These are phyloP conservation scores for Priceomyces fermenticarens DNA, from an alignment of 805 yeast species.

Conservation along the genomic window DNA sequence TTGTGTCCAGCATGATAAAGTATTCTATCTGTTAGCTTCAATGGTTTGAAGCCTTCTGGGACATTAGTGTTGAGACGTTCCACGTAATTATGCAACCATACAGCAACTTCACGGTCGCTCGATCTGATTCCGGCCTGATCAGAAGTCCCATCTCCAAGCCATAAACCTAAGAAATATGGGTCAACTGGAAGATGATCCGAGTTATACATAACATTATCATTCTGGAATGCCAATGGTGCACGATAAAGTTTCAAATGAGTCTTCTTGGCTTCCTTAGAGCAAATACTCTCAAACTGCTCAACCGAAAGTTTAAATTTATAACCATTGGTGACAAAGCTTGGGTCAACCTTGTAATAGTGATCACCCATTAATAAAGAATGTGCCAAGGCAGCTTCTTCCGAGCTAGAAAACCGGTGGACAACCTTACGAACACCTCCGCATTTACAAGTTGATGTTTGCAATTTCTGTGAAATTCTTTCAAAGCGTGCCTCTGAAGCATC, in stretches of 20 bases:
- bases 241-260: conserved; percentile 3
- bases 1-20: too few relatives aligned
- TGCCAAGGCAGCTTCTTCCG: conserved; percentile 4
- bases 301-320: background rate
- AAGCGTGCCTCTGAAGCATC: background rate
- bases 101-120: conserved; percentile 5
- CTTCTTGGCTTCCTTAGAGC: background rate
- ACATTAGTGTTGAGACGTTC: conserved; percentile 1
- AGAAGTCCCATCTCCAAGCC: conserved; percentile 5
- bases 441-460: background rate
- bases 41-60: background rate
- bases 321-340: background rate
- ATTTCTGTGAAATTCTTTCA: background rate
- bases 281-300: conserved; percentile 1
- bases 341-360: conserved; percentile 2
- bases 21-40: background rate
- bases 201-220: background rate
- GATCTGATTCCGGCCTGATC: conserved; percentile 2
- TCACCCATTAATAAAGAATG: conserved; percentile 3
- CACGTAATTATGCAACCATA: conserved; percentile 2
- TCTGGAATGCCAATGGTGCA: background rate
- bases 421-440: conserved; percentile 6
- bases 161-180: conserved; percentile 8
- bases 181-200: conserved; percentile 3
- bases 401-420: background rate